Conservation (phyloP, 768 basidiomycete species). For the Amanita polypyramis region DNA sequence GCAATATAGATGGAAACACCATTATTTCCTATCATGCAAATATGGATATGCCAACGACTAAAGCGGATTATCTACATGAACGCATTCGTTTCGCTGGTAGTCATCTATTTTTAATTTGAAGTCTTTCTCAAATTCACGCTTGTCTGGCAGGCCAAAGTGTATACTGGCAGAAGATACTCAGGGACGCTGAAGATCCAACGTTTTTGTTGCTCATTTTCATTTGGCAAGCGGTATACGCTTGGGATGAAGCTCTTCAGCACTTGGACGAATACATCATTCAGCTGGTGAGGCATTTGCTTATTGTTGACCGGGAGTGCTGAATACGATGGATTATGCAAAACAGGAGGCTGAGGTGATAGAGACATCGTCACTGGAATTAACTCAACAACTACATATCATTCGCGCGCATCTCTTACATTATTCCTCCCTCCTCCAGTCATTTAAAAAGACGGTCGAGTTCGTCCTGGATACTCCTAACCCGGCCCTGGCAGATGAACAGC, state of each 20-base stretch:
- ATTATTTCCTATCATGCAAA: constrained; percentile 41
- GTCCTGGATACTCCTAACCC: constrained; percentile 40
- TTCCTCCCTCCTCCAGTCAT: constrained; percentile 42
- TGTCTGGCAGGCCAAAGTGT: constrained; percentile 26
- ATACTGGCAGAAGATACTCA: constrained; percentile 34
- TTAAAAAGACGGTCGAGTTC: constrained; percentile 41
- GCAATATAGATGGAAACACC: constrained; percentile 31
- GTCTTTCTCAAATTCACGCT: constrained; percentile 1
- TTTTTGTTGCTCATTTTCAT: constrained; percentile 42
- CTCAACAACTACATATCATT: constrained; percentile 45
- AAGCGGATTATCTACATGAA: constrained; percentile 31
- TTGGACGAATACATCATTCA: constrained; percentile 40
- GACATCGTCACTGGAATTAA: constrained; percentile 33
- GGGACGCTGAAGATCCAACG: constrained; percentile 39
- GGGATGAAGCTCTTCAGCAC: constrained; percentile 48
- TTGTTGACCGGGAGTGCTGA: not conserved
- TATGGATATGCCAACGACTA: constrained; percentile 26
- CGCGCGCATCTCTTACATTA: constrained; percentile 54
- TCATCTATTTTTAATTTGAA: constrained; percentile 1
- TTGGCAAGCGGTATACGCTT: constrained; percentile 54
- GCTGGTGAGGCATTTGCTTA: constrained; percentile 27
- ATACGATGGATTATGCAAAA: not conserved
- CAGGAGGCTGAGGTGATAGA: constrained; percentile 40
- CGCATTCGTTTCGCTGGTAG: constrained; percentile 37
- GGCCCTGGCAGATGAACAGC: constrained; percentile 28